phyloP scores from a whole-genome alignment of 768 basidiomycete species.

The Candolleomyces eurysporus region DNA sequence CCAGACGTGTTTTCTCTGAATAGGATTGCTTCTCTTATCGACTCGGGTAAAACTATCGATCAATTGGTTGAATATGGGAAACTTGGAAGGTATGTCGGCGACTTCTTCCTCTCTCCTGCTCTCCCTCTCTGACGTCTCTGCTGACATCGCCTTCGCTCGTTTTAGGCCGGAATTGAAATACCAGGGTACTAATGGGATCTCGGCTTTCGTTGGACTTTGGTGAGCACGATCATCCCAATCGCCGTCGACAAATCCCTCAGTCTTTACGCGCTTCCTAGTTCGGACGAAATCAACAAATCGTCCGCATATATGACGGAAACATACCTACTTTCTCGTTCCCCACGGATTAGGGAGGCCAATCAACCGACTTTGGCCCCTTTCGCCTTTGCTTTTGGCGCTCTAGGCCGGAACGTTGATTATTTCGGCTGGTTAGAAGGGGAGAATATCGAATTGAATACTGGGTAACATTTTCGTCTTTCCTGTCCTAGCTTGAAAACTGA shows the following conservation, averaged over 20 bases:
- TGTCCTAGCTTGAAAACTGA: neutral
- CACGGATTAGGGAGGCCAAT: constrained; percentile 29
- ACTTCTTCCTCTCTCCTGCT: too few species aligned
- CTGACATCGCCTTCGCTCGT: neutral
- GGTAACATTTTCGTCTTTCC: neutral
- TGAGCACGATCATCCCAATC: constrained; percentile 27
- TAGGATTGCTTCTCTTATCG: constrained; percentile 65
- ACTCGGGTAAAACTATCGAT: constrained; percentile 58
- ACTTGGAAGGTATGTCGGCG: constrained; percentile 36
- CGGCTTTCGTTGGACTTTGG: constrained; percentile 72
- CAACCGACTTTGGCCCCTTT: constrained; percentile 63
- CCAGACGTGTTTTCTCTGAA: constrained; percentile 75
- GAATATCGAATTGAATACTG: constrained; percentile 14
- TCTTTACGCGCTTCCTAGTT: constrained; percentile 34
- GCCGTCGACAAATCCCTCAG: neutral
- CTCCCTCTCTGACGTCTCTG: neutral
- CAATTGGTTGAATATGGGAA: constrained; percentile 38
- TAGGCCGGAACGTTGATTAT: constrained; percentile 40
- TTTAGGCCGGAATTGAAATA: constrained; percentile 64
- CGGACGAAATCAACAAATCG: constrained; percentile 76
- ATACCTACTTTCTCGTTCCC: constrained; percentile 40
- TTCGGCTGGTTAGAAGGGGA: constrained; percentile 77
- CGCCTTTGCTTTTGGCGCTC: constrained; percentile 62
- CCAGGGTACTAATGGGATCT: constrained; percentile 58
- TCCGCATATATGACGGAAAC: constrained; percentile 75